Base-by-base conservation (phyloP, 306 rosid genomes). In the Purshia tridentata region DNA sequence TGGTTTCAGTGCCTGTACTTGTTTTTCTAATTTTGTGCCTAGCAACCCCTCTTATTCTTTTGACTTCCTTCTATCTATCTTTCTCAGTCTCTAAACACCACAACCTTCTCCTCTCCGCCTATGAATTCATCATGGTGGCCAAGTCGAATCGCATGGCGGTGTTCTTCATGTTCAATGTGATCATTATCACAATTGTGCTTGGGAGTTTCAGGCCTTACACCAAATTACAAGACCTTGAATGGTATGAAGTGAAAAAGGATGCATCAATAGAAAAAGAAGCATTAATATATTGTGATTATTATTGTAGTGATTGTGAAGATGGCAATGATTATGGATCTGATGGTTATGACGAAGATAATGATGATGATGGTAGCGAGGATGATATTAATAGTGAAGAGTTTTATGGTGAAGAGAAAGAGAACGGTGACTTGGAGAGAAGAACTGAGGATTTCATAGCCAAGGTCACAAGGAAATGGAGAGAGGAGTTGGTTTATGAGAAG, bases 361-460 rank as follows among this genome's bases (percentile, higher is more conserved):
- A 79, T 9, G 74, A 78, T 8, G 69, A 48, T 37, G 64, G 54
- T 15, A 71, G 66, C 22, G 60, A 55, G 0, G 76, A 51, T 5
- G 68, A 59, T 29, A 44, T 42, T 18, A 14, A 56, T 29, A 65
- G 37, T 20, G 74, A 77, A 6, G 57, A 51, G 8, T 68, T 44
- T 12, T 15, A 42, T 44, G 70, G 57, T 23, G 75, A 58, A 69
- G 82, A 80, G 23, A 23, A 42, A 12, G 67, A n/a, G 41, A 9
- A 9, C 18, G 81, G n/a, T 16, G 83, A 80, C 22, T 61, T 77
- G 60, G 23, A 65, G 66, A 70, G 69, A 72, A 84, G 82, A 44
- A 23, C 44, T 49, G 78, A 84, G 42, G 81, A 81, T 10, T 81
- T 81, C 83, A 84, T 84, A 9, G 76, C 78, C 65, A 71, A 37